A percentile compares a stretch with the other conserved stretches of the same genome.
These are phyloP conservation scores for Acrocalymma vagum DNA, from an alignment of 2,329 filamentous ascomycete species.

Conservation along the genomic window DNA sequence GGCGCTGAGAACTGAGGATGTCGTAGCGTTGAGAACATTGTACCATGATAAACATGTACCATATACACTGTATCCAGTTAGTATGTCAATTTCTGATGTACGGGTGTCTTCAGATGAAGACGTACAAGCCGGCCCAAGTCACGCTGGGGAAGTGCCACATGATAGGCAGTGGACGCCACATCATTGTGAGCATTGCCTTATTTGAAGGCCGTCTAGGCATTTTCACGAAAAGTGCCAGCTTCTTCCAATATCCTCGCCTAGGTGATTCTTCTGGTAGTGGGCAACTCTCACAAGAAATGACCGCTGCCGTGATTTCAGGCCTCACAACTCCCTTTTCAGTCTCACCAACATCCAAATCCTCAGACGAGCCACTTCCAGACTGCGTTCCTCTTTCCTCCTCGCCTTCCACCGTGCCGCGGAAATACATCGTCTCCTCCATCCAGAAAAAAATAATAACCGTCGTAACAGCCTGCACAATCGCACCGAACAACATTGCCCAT, in stretches of 20 bases:
- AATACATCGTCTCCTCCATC: conserved; percentile 6
- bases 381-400: too few relatives aligned
- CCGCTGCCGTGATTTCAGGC: too few relatives aligned
- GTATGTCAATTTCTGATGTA: too few relatives aligned
- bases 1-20: conserved; percentile 5
- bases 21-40: conserved; percentile 16
- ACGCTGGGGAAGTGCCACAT: conserved; percentile 2
- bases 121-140: conserved; percentile 42
- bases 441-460: conserved; percentile 2
- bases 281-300: too few relatives aligned
- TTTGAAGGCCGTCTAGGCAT: conserved; percentile 1
- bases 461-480: neutral
- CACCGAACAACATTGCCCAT: neutral
- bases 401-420: neutral
- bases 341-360: too few relatives aligned
- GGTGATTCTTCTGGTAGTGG: too few relatives aligned
- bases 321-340: too few relatives aligned
- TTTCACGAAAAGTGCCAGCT: neutral
- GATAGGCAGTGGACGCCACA: neutral
- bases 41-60: conserved; percentile 11
- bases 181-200: conserved; percentile 1
- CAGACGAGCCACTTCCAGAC: too few relatives aligned
- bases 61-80: too few relatives aligned
- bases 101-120: too few relatives aligned
- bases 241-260: neutral